Evolutionary conservation across 352 stramenopile genomes (phyloP), one percentile per base, ranked within the genome.

Genomic region (Pythium apleroticum): DNA sequence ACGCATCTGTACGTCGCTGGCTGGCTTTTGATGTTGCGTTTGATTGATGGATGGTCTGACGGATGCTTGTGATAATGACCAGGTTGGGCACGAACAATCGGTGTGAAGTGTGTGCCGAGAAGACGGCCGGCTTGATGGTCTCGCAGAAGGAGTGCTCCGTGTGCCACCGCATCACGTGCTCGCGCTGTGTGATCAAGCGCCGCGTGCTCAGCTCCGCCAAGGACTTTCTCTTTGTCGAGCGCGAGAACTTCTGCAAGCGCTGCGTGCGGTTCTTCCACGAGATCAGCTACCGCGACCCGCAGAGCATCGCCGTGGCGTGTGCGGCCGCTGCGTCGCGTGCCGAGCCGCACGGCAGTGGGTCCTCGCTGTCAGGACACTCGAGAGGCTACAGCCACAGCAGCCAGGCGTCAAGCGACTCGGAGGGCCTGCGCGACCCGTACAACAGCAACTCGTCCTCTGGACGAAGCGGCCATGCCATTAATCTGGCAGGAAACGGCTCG

Each of bases 211-310:
- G 76, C 58, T 76, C 75, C 54, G 56, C 62, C n/a, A 60, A 78
- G 35, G 78, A 91, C 68, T 91, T 91, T 49, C 72, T 73, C 4
- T 63, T 75, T 37, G 69, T 78, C 55, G 72, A 81, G 35, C 56
- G 78, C 33, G 77, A 83, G 46, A 72, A 69, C 14, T 89, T 91
- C 62, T 91, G 82, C 72, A 89, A 88, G 56, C 84, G 84, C 57
- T 91, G 82, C 55, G 70, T 88, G 27, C 78, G 77, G 10, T 74
- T 85, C 56, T 78, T 89, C 58, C 71, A 80, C 30, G 75, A 89
- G 54, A 75, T 89, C 28, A 78, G 86, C 52, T 63, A 89, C 52
- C 82, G 82, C 41, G 75, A 85, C 37, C 77, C 78, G 4, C 66
- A 82, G 35, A 63, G 57, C 35, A 63, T 71, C 28, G 65, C 57